Evolutionary conservation across 164 flowering plant species (phyloP).

Genomic region (Dillenia turbinata): DNA sequence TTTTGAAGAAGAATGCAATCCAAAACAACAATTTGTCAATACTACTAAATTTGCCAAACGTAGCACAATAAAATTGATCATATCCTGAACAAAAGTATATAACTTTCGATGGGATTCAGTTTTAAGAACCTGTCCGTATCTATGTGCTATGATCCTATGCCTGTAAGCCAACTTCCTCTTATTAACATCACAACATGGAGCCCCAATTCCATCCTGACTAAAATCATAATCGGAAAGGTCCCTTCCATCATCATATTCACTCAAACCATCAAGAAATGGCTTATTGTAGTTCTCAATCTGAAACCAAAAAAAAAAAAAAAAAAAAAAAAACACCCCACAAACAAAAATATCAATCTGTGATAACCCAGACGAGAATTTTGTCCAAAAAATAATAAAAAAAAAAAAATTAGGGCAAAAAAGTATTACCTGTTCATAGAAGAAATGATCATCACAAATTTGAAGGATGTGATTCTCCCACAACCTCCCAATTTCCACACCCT

Average conservation of each 20-base stretch:
- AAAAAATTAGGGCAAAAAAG: background rate
- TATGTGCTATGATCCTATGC: slow-evolving; percentile 58
- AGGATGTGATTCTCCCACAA: slow-evolving; percentile 84
- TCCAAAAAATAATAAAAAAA: slow-evolving; percentile 1
- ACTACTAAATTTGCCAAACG: no score
- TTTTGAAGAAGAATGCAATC: no score
- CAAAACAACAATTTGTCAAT: no score
- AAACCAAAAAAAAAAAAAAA: slow-evolving; percentile 11
- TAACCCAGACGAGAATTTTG: background rate
- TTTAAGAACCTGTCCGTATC: slow-evolving; percentile 60
- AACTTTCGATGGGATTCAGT: slow-evolving; percentile 2
- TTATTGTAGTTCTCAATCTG: slow-evolving; percentile 81
- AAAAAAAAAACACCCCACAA: slow-evolving; percentile 2
- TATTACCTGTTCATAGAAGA: slow-evolving; percentile 81
- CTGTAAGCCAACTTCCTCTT: slow-evolving; percentile 81
- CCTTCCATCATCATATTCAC: slow-evolving; percentile 67
- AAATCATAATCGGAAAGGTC: slow-evolving; percentile 85
- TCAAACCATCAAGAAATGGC: slow-evolving; percentile 68
- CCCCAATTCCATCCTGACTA: slow-evolving; percentile 50
- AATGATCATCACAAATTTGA: slow-evolving; percentile 57
- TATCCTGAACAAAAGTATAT: no score
- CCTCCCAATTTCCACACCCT: slow-evolving; percentile 69
- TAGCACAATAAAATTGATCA: no score
- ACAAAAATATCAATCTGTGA: background rate
- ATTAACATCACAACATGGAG: slow-evolving; percentile 54